Evolutionary conservation across 1,284 basidiomycete species (phyloP), one percentile per base, ranked within the genome.

Genomic region (Pyrrhoderma lamaoense): DNA sequence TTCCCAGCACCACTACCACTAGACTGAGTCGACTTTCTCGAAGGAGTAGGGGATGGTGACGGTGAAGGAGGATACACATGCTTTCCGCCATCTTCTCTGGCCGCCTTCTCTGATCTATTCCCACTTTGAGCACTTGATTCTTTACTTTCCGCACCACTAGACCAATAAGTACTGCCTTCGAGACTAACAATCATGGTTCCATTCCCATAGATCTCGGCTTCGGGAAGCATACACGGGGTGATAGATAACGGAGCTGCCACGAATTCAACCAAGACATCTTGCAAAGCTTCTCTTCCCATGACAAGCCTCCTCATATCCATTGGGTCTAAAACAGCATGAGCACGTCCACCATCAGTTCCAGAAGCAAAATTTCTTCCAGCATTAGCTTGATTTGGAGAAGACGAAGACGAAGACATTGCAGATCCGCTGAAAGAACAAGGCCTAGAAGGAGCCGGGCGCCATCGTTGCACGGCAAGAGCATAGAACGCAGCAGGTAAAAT

Each of bases 401-500:
- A 8, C 19, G 22, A 18, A n/a, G 35, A 36, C 9, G 9, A 9
- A 36, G 35, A 36, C 9, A 36, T 36, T 9, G 35, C 9, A 9
- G n/a, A 16, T 16, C 38, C 38, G 19, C n/a, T 16, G 19, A 40
- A 40, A 16, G n/a, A 16, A 40, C n/a, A 21, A 8, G 38, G 19
- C 14, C 38, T 16, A 8, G 38, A 40, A 8, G 46, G 46, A 1
- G 8, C 53, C 22, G 47, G 53, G 19, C 55, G 55, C 60, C 66
- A 68, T n/a, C 61, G 52, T 42, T 65, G 57, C 2, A 68, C 53
- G 3, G 66, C 65, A 37, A 69, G 63, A 8, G 64, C 64, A 52
- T 67, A 69, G 53, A 68, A 67, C 18, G 62, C 61, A 16, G 63
- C 59, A 4, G 66, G 64, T n/a, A 65, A 58, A 23, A 67, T 64